Base-by-base conservation (phyloP, 306 rosid genomes). In the Trichosanthes truncata region DNA sequence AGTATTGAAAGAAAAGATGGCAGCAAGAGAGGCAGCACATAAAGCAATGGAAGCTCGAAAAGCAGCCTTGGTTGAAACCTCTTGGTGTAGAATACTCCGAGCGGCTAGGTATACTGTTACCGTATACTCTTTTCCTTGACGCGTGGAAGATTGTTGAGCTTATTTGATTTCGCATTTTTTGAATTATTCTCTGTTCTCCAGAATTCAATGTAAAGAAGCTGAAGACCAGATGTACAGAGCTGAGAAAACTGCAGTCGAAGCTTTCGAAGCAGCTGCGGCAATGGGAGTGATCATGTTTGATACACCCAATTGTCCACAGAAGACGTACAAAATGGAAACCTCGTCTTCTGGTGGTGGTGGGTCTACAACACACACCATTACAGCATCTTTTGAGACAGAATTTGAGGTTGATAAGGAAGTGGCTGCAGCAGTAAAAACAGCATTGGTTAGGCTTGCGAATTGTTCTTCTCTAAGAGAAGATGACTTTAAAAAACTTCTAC, bases 331-430 rank as follows among this genome's bases (percentile, higher is more conserved):
- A 83, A 78, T 91, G 78, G 97, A 88, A 83, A 76, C 95, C 78
- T 91, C 88, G 62, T 83, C 89, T 48, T 83, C 88, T 45, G 77
- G 78, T 43, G 69, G 80, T 45, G 90, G 87, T 85, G 91, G 85
- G 33, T 86, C 93, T 33, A 80, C 92, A 49, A 89, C 92, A 15
- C 93, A 88, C 86, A 85, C 91, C 48, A 89, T 94, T 57, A 88
- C 92, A 20, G 97, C 97, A 75, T 90, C 97, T 79, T 95, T 92
- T 78, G 97, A 92, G 84, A 89, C 93, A 89, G 97, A 96, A 82
- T 92, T 95, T 80, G 97, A 95, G 62, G 96, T 95, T 33, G 98
- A 91, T 81, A 92, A 80, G 83, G 93, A 93, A 86, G 97, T 92
- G 65, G 97, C 97, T 73, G 91, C 92, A 43, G 93, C 99, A 18